These are phyloP conservation scores for Myrica gale DNA, from an alignment of 306 rosid species.

Conservation along the genomic window DNA sequence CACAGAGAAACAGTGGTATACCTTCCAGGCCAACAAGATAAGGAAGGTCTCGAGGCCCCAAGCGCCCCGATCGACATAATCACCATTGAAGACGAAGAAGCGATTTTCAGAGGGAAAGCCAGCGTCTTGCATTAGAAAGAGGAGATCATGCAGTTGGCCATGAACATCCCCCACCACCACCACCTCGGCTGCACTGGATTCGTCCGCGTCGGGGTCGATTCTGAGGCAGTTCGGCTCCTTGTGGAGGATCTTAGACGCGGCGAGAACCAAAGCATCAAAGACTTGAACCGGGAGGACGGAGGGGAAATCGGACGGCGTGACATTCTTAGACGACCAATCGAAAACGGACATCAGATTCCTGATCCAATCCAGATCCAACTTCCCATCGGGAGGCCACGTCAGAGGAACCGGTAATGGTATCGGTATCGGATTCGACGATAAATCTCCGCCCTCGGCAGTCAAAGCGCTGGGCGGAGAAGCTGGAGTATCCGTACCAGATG, in stretches of 20 bases:
- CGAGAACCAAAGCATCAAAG: conserved; percentile 61
- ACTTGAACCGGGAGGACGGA: conserved; percentile 58
- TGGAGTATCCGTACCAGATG: background rate
- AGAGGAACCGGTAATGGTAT: conserved; percentile 35
- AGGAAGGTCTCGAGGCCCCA: conserved; percentile 88
- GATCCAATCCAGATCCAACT: conserved; percentile 55
- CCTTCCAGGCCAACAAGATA: conserved; percentile 77
- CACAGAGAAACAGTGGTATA: conserved; percentile 4
- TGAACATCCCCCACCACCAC: conserved; percentile 76
- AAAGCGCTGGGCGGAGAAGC: background rate
- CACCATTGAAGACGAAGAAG: conserved; percentile 72
- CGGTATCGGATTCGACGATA: background rate
- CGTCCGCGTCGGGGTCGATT: conserved; percentile 37
- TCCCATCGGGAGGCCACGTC: conserved; percentile 62
- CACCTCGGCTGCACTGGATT: conserved; percentile 32
- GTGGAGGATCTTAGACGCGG: conserved; percentile 77
- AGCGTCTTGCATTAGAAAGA: conserved; percentile 62
- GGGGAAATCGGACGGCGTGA: conserved; percentile 54
- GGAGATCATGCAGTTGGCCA: conserved; percentile 74
- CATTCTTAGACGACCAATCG: conserved; percentile 69
- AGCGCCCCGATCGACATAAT: conserved; percentile 89
- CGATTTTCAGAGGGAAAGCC: conserved; percentile 64
- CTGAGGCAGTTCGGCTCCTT: conserved; percentile 73
- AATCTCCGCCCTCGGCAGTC: background rate
- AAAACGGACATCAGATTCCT: conserved; percentile 48